Percentiles rank a stretch among this genome's conserved stretches.
Evolutionary conservation across 2,329 filamentous ascomycete genomes (phyloP).

Genomic region (Colletotrichum sp.): DNA sequence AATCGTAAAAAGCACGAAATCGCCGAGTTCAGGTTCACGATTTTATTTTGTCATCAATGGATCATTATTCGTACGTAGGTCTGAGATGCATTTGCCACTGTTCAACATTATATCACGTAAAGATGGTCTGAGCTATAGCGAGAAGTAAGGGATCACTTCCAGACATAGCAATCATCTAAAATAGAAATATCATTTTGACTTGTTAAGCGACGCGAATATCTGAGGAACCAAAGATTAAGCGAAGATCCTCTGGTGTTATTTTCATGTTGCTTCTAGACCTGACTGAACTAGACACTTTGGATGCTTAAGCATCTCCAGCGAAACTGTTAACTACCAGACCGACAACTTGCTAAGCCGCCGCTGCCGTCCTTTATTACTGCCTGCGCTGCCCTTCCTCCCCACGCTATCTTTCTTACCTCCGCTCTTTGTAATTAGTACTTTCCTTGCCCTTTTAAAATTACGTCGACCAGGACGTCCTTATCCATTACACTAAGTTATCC

Average conservation of each 20-base stretch:
- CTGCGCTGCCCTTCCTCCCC: not conserved
- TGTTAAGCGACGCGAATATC: not conserved
- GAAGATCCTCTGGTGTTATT: not conserved
- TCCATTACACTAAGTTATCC: not conserved
- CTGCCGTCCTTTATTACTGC: not conserved
- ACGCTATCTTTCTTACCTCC: not conserved
- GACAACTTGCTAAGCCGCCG: not conserved
- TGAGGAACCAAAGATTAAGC: not conserved
- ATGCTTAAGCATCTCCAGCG: not conserved
- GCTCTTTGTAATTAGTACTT: not conserved
- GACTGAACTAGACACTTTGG: not conserved
- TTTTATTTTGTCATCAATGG: not conserved
- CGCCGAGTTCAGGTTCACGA: not conserved
- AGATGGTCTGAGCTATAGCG: not conserved
- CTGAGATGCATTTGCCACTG: not conserved
- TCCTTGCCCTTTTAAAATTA: not conserved
- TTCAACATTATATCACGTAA: not conserved
- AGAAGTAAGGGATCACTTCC: not conserved
- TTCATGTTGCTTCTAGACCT: not conserved
- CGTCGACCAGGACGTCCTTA: not conserved
- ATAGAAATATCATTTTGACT: not conserved
- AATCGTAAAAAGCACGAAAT: not conserved
- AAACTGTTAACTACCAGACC: not conserved
- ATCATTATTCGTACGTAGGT: not conserved
- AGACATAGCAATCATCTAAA: not conserved